These are phyloP conservation scores for Aspergillus kassunensis DNA, from an alignment of 495 filamentous ascomycete species.

Conservation along the genomic window DNA sequence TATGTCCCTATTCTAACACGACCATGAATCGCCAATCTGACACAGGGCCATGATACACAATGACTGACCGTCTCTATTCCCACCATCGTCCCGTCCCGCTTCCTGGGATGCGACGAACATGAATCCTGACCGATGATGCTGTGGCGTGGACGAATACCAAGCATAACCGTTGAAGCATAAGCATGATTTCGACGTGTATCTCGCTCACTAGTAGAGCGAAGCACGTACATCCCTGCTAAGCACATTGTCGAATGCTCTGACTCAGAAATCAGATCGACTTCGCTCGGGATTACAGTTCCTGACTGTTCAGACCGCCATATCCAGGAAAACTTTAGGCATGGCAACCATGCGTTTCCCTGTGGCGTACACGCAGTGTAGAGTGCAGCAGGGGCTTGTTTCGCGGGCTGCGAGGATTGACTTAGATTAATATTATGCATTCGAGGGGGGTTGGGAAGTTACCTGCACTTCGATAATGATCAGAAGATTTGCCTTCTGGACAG, in stretches of 20 bases:
- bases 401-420: no score
- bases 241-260: not conserved
- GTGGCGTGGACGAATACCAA: not conserved
- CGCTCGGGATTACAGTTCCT: not conserved
- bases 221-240: not conserved
- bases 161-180: not conserved
- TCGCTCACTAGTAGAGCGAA: slow-evolving; percentile 2
- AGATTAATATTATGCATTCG: no score
- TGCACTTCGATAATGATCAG: no score
- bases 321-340: no score
- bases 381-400: no score
- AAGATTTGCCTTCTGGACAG: no score
- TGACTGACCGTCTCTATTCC: not conserved
- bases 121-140: not conserved
- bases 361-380: no score
- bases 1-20: no score
- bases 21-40: no score
- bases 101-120: not conserved
- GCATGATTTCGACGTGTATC: not conserved
- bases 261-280: not conserved
- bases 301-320: not conserved
- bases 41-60: no score
- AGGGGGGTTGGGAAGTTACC: no score
- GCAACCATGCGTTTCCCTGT: no score
- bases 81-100: not conserved